Base-by-base conservation (phyloP, 202 grass and related monocot species). In the Zizania palustris region DNA sequence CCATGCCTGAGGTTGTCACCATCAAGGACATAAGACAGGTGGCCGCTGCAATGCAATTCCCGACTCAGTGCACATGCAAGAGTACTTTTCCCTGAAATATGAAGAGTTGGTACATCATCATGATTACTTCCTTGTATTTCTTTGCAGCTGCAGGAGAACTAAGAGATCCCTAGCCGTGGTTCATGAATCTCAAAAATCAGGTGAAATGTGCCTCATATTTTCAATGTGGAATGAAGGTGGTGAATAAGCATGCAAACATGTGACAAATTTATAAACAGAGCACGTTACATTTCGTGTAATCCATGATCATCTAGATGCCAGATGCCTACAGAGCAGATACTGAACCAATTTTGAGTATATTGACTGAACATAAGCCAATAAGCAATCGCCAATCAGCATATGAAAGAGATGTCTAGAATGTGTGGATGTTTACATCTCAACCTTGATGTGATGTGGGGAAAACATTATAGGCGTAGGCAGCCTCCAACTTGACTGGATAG, bases 1-100 rank as follows among this genome's bases (percentile, higher is more conserved):
- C 95, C 95, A 78, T 98, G 95, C 56, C 95, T 88, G 46, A 98
- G 84, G 84, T 98, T 98, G 63, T 98, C 95, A 78, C 91, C 95
- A 89, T 98, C 95, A 77, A 98, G 91, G 14, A 95, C 83, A 78
- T 89, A 98, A 0, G 91, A 76, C 7, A 95, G 71, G 80, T 95
- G 79, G 60, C 91, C 96, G 85, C 83, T 87, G 71, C 40, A 88
- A 80, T 95, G 87, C 75, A 98, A 86, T 33, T 95, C 96, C 81
- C 64, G 77, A 60, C 91, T 95, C 70, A 98, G 60, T 60, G 96
- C 87, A 88, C 91, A 98, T 42, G 96, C 91, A 83, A 98, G 71
- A 40, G 96, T 98, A 67, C 96, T 98, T 83, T 98, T 95, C 45
- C 96, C 96, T 98, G 76, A 63, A 68, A 90, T 55, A 74, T 18